Evolutionary conservation across 179 eudicot species (phyloP), one percentile per base, ranked within the genome.

Genomic region (Beta corolliflora): DNA sequence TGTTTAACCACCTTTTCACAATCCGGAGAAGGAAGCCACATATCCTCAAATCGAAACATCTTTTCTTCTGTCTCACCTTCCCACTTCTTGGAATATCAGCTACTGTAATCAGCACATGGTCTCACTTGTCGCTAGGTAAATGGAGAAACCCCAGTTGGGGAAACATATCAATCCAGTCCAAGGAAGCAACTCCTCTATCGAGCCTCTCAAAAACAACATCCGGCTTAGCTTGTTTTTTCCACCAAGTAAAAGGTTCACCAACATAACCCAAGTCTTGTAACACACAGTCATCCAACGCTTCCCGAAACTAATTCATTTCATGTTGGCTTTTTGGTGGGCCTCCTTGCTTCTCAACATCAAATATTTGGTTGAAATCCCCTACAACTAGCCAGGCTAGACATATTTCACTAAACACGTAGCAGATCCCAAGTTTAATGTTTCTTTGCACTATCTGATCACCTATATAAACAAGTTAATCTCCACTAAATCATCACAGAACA

Each of bases 321-420:
- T 14, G 9, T 18, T 55, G 50, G 0, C 18, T 23, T 9, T 23
- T 25, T 1, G 12, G 13, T 0, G 8, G 13, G 2, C 77, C 77
- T 4, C 66, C 50, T 7, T 18, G 13, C 29, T 75, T 75, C 25
- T 75, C 77, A 5, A 29, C 23, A 4, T 52, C 65, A 15, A 23
- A 41, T 0, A 79, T 9, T 31, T 79, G 67, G 21, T 79, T 79
- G 7, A 79, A 79, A 13, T 79, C 81, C 5, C 81, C 81, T 0
- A 70, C 19, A 1, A 41, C 25, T 0, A 70, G 7, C 81, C 70
- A 71, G 21, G 19, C 71, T 15, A 29, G 54, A 12, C 2, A 41
- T 10, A 1, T 21, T 25, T 25, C 11, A 21, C 5, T 70, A 7
- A 1, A 9, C 44, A 1, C 36, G 16, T 4, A 67, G 52, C 13